Evolutionary conservation across 1,284 basidiomycete species (phyloP), one percentile per base, ranked within the genome.

Genomic region (Trichosporon coremiiforme): DNA sequence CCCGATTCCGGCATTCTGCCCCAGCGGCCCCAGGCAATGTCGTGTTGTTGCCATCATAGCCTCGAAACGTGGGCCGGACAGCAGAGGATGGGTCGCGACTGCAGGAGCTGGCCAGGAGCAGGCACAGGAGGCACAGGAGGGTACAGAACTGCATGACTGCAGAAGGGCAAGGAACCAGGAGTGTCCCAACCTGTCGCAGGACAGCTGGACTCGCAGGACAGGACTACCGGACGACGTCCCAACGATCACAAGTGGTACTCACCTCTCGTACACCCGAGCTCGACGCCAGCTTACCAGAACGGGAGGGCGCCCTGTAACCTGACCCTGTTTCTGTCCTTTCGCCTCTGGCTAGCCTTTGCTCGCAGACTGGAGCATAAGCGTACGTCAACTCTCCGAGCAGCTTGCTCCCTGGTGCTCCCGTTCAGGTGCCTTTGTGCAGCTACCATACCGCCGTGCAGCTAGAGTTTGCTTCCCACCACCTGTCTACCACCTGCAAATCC

Each of bases 321-420:
- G 53, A 31, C 53, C 53, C 53, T 57, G 53, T 31, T 31, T 57
- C 53, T 57, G 53, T 57, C 53, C 53, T 57, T 57, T 9, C 9
- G 9, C 50, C 20, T 55, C 5, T 25, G 25, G 25, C 25, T 25
- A 25, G 25, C 25, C 25, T 25, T 25, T 25, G 25, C 25, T 25
- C 25, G 25, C 25, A 12, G 25, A 25, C 25, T 25, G 2, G 25
- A 25, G 25, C 10, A 12, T 12, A 41, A 15, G 38, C 38, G 38
- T 41, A 41, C 38, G 5, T 55, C 20, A 22, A 29, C 53, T 25
- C 53, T 29, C 53, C 53, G 29, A 13, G 13, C 25, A 25, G 25
- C 25, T 25, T 25, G 25, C 25, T 25, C 25, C 25, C 53, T 29
- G 29, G 33, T 20, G 53, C 22, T 25, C 53, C 20, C 20, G 53